phyloP scores from a whole-genome alignment of 2,329 filamentous ascomycete species.

The Aspergillus aculeatus region DNA sequence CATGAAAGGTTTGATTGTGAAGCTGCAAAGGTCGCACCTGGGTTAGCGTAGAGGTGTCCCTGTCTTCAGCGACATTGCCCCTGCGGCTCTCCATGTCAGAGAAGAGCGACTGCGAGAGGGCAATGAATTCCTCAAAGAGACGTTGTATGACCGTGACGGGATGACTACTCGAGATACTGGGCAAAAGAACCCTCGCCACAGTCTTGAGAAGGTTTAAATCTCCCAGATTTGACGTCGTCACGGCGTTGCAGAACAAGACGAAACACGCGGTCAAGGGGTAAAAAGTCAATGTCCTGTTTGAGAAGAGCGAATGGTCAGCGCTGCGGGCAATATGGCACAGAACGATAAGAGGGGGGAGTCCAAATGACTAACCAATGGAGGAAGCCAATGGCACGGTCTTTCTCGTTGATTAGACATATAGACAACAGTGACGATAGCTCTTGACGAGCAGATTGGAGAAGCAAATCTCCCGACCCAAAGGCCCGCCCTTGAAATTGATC shows the following conservation, averaged over 20 bases:
- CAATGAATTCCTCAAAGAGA: slow-evolving; percentile 19
- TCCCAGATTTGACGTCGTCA: slow-evolving; percentile 18
- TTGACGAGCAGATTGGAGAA: slow-evolving; percentile 21
- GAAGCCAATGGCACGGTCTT: slow-evolving; percentile 12
- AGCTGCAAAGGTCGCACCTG: too few species aligned
- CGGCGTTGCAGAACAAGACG: slow-evolving; percentile 24
- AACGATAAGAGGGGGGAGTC: slow-evolving; percentile 19
- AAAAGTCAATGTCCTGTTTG: slow-evolving; percentile 20
- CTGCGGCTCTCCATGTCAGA: too few species aligned
- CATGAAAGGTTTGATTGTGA: too few species aligned
- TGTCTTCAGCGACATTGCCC: too few species aligned
- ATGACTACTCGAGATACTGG: slow-evolving; percentile 16
- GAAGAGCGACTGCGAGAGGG: slow-evolving; percentile 14
- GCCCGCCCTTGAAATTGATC: slow-evolving; percentile 8
- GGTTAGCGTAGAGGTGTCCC: too few species aligned
- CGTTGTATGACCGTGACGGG: slow-evolving; percentile 16
- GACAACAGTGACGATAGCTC: slow-evolving; percentile 16
- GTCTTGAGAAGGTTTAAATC: slow-evolving; percentile 22
- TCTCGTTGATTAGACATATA: neutral
- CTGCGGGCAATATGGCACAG: neutral
- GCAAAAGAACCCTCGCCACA: slow-evolving; percentile 14
- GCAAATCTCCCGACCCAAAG: neutral
- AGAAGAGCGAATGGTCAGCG: neutral
- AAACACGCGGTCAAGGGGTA: slow-evolving; percentile 25
- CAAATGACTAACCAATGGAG: slow-evolving; percentile 21